These are phyloP conservation scores for Ceratonia siliqua DNA, from an alignment of 306 rosid genomes.

Conservation along the genomic window DNA sequence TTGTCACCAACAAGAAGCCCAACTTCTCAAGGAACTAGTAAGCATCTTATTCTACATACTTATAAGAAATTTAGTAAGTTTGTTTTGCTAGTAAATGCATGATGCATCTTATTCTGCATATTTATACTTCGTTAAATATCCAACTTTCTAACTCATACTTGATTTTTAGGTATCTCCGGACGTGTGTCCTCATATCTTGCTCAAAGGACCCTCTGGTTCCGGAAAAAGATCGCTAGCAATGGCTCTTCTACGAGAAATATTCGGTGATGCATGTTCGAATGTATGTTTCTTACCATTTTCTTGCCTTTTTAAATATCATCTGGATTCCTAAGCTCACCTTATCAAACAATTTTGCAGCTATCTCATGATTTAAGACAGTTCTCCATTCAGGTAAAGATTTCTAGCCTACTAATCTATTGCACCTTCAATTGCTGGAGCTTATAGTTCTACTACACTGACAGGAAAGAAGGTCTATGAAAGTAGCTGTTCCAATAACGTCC, in stretches of 20 bases:
- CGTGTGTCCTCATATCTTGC: constrained; percentile 68
- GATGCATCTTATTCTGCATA: neutral
- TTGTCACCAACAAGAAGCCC: constrained; percentile 75
- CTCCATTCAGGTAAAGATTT: constrained; percentile 66
- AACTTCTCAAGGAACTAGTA: constrained; percentile 72
- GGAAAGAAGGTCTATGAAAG: constrained; percentile 70
- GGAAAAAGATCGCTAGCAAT: constrained; percentile 71
- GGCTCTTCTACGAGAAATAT: constrained; percentile 76
- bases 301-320: constrained; percentile 4
- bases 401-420: neutral
- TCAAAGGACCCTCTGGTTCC: constrained; percentile 70
- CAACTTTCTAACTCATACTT: constrained; percentile 19
- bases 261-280: constrained; percentile 68
- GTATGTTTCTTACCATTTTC: constrained; percentile 48
- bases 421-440: constrained; percentile 18
- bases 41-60: constrained; percentile 31
- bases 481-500: constrained; percentile 65
- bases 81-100: neutral
- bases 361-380: constrained; percentile 72
- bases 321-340: constrained; percentile 30
- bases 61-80: neutral
- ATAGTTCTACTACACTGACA: constrained; percentile 37
- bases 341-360: constrained; percentile 54
- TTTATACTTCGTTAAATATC: neutral
- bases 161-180: constrained; percentile 54